Base-by-base conservation (phyloP, 2,329 filamentous ascomycete genomes). In the Fusarium illudens region DNA sequence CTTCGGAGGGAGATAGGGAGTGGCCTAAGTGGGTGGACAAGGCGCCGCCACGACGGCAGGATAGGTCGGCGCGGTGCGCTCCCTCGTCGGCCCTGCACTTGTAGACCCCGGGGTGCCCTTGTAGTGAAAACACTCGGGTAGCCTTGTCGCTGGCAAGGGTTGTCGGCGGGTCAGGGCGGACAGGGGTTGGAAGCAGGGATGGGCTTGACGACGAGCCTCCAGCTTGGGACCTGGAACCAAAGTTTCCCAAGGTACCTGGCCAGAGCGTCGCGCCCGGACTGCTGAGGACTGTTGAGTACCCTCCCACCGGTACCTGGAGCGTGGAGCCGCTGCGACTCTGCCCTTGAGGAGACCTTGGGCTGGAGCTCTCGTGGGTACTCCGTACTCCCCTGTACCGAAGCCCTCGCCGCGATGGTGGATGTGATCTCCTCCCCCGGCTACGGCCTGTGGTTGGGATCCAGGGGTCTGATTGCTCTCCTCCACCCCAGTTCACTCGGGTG, bases 31-130 rank as follows among this genome's bases (percentile, higher is more conserved):
- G 58, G 65, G 55, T 74, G 69, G 64, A 55, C 65, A 71, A 44
- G 67, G 72, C 72, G 72, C 69, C 72, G 65, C 72, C 72, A 73
- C 71, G 72, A 72, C 72, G 69, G 67, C 69, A 74, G 67, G 68
- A 74, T 52, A 71, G 64, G 62, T 56, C 70, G 65, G 70, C 66
- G 64, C 67, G 63, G 69, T 62, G 68, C 63, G 67, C 53, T 64
- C 60, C 57, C 64, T 69, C 59, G 39, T 58, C 44, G 25, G 48
- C 48, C 54, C 49, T 61, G 46, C 32, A 17, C 22, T 42, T 30
- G 44, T 33, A 17, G 30, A 64, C 72, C 62, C 68, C 71, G 52
- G 51, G 68, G 70, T 49, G 68, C 60, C 60, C 42, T 46, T 60
- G 65, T 72, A 71, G 53, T 57, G 39, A 68, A 71, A 72, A 73